phyloP scores from a whole-genome alignment of 179 eudicot species.

The Pouteria campechiana region DNA sequence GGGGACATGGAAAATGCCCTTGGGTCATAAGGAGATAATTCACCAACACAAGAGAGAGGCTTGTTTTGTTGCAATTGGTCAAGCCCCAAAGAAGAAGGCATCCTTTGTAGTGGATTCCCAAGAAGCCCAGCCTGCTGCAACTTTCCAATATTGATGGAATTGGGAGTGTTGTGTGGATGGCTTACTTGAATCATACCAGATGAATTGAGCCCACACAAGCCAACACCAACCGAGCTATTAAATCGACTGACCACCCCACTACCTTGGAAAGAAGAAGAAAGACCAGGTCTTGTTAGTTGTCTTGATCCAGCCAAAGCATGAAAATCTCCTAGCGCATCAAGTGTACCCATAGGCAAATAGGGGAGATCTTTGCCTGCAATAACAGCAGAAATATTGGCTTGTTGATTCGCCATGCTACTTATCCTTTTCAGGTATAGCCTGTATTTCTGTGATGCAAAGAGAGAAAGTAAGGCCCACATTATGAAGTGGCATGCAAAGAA shows the following conservation, averaged over 20 bases:
- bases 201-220: conserved; percentile 36
- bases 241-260: conserved; percentile 41
- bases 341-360: conserved; percentile 29
- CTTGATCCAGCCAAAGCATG: conserved; percentile 21
- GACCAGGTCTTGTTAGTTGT: no score
- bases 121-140: conserved; percentile 17
- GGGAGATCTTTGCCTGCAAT: conserved; percentile 36
- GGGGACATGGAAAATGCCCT: no score
- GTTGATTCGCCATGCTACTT: conserved; percentile 44
- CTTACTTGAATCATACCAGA: conserved; percentile 37
- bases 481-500: not conserved
- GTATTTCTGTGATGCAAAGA: conserved; percentile 35
- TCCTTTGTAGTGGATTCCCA: conserved; percentile 30
- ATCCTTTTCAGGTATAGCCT: conserved; percentile 48
- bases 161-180: conserved; percentile 21
- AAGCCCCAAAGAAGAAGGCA: conserved; percentile 22
- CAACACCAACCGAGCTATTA: conserved; percentile 34
- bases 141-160: conserved; percentile 15
- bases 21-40: conserved; percentile 12
- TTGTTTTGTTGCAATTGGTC: conserved; percentile 29
- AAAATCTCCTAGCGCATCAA: conserved; percentile 14
- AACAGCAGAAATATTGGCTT: conserved; percentile 55
- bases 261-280: no score
- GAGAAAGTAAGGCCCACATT: not conserved
- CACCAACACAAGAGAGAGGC: conserved; percentile 5